Base-by-base conservation (phyloP, 2,329 filamentous ascomycete genomes). In the Botrytis medusae region DNA sequence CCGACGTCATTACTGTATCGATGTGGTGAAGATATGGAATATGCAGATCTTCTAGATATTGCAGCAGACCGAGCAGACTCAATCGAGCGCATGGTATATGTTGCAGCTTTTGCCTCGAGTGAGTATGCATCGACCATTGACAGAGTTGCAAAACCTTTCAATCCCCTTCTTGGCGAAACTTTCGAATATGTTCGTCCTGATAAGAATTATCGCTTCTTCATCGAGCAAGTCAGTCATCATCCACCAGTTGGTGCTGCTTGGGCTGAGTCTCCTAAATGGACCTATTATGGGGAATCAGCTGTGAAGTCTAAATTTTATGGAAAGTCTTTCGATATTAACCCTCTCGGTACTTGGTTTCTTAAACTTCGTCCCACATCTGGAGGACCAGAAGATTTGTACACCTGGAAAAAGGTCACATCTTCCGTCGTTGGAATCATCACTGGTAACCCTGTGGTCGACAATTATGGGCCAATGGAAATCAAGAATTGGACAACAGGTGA, bases 361-460 rank as follows among this genome's bases (percentile, higher is more conserved):
- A 93, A 88, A 79, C 86, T 99, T 42, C 91, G 94, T 1, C 94
- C 95, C 0, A 88, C 87, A 0, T 86, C 89, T 4, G 93, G 92
- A 5, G 92, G 90, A 16, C 91, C 92, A 78, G 91, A 93, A 76
- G 96, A 99, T 78, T 85, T 98, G 2, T 99, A 97, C 83, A 98
- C 95, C 0, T 99, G 96, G 96, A 98, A 98, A 84, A 99, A 99
- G 84, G 94, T 98, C 29, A 98, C 95, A 0, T 96, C 94, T 1
- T 97, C 95, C 2, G 96, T 99, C n/a, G 91, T 98, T 74, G 96
- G 96, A 74, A 99, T 99, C 82, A 98, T 99, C 79, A 98, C 95
- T 0, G 96, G 96, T 65, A 97, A 93, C 78, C 96, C 96, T 0
- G 93, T 93, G 0, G 93, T 99, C n/a, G 96, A 99, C 84, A 98